Conservation (phyloP, 371 early-diverging fungal species). For the Syncephalastrum contaminatum region DNA sequence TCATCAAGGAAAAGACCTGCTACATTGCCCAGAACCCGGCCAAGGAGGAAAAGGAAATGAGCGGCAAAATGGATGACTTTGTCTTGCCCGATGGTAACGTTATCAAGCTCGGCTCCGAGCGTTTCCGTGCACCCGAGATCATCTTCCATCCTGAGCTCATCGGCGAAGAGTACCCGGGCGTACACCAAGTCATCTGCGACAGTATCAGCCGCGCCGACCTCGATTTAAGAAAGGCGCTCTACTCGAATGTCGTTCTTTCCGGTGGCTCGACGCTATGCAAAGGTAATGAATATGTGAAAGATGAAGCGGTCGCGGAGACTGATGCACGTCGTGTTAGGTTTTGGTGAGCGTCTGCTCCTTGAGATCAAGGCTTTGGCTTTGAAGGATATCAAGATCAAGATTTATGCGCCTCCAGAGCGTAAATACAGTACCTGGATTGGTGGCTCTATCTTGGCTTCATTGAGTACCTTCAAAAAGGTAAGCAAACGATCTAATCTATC, state of each 20-base stretch:
- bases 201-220: conserved; percentile 89
- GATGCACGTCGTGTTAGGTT: background rate
- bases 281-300: conserved; percentile 10
- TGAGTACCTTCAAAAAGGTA: conserved; percentile 70
- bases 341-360: conserved; percentile 89
- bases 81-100: conserved; percentile 90
- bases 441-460: conserved; percentile 90
- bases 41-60: conserved; percentile 87
- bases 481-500: conserved; percentile 5
- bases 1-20: conserved; percentile 94
- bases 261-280: conserved; percentile 88
- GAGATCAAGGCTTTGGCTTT: conserved; percentile 85
- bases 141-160: conserved; percentile 91
- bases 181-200: conserved; percentile 89
- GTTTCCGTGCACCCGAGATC: conserved; percentile 85
- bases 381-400: conserved; percentile 92
- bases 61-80: conserved; percentile 74
- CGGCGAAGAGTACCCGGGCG: conserved; percentile 86
- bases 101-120: conserved; percentile 82
- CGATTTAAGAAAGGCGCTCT: conserved; percentile 87
- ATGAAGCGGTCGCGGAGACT: background rate
- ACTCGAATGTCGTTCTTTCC: conserved; percentile 87
- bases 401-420: conserved; percentile 95
- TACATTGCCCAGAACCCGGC: conserved; percentile 88
- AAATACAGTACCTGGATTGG: conserved; percentile 98